A percentile compares a stretch with the other conserved stretches of the same genome.
These are phyloP conservation scores for Ganoderma leucocontextum DNA, from an alignment of 1,284 basidiomycete genomes.

Conservation along the genomic window DNA sequence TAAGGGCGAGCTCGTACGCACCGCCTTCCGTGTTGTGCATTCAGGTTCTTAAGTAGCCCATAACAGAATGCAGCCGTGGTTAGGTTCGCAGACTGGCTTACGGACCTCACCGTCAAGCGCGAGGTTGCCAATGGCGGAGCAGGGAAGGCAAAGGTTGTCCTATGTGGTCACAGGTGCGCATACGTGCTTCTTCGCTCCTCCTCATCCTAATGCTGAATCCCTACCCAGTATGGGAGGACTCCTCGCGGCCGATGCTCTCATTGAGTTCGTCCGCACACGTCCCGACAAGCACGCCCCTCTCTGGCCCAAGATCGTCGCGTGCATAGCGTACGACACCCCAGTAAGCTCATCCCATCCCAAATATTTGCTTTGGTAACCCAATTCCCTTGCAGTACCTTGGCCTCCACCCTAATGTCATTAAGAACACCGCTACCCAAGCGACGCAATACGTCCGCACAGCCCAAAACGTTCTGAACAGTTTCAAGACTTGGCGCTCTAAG, in stretches of 20 bases:
- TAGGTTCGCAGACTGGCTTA: slow-evolving; percentile 90
- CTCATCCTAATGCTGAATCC: not conserved
- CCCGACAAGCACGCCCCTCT: slow-evolving; percentile 71
- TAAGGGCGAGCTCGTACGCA: slow-evolving; percentile 84
- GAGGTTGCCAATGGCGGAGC: slow-evolving; percentile 82
- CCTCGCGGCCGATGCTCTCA: slow-evolving; percentile 84
- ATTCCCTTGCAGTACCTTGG: slow-evolving; percentile 74
- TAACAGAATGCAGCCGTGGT: slow-evolving; percentile 80
- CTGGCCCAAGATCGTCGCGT: slow-evolving; percentile 86
- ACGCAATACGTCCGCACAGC: slow-evolving; percentile 78
- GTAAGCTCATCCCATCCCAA: slow-evolving; percentile 52
- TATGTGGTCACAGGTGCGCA: slow-evolving; percentile 89
- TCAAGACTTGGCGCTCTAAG: slow-evolving; percentile 50
- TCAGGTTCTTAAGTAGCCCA: slow-evolving; percentile 11
- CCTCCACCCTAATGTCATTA: slow-evolving; percentile 87
- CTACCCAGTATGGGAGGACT: slow-evolving; percentile 87
- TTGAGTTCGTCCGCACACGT: slow-evolving; percentile 73
- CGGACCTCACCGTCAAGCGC: slow-evolving; percentile 78
- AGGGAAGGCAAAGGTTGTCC: slow-evolving; percentile 81
- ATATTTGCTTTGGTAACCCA: not conserved
- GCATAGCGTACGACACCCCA: slow-evolving; percentile 91
- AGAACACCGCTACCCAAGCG: slow-evolving; percentile 83
- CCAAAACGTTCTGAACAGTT: slow-evolving; percentile 58
- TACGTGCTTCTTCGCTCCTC: not conserved
- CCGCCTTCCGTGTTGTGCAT: not conserved